These are phyloP conservation scores for Lachnellula hyalina DNA, from an alignment of 2,329 filamentous ascomycete genomes.

Conservation along the genomic window DNA sequence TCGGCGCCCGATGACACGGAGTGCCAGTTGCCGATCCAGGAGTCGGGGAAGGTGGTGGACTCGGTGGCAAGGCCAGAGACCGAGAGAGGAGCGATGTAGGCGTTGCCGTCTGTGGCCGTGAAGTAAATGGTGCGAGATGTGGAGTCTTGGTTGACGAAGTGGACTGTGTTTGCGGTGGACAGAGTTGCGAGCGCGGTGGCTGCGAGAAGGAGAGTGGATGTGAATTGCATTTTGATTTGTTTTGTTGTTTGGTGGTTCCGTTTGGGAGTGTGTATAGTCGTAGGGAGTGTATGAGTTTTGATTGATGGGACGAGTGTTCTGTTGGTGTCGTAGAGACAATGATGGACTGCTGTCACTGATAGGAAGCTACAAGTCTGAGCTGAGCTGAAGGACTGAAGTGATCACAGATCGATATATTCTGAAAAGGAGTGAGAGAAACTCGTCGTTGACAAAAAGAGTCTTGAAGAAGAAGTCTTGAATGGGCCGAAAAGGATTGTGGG, in stretches of 20 bases:
- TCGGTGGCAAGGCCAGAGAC: constrained; percentile 20
- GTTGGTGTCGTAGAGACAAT: constrained; percentile 19
- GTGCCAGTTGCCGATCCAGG: constrained; percentile 41
- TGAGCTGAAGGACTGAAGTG: constrained; percentile 19
- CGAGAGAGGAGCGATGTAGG: constrained; percentile 14
- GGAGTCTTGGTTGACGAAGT: constrained; percentile 54
- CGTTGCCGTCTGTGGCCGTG: constrained; percentile 21
- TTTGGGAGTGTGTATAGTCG: constrained; percentile 23
- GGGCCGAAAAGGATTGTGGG: constrained; percentile 20
- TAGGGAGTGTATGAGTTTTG: constrained; percentile 9
- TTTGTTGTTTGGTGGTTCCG: constrained; percentile 3
- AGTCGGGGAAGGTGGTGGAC: constrained; percentile 35
- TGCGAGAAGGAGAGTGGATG: constrained; percentile 35
- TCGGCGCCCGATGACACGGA: constrained; percentile 41
- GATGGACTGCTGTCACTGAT: constrained; percentile 12
- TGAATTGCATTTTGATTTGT: constrained; percentile 49
- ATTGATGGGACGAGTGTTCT: constrained; percentile 4
- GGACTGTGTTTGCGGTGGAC: constrained; percentile 45
- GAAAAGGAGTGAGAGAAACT: constrained; percentile 18
- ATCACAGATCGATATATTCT: constrained; percentile 23
- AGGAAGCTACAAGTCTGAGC: constrained; percentile 15
- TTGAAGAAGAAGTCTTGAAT: constrained; percentile 2
- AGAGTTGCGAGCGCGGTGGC: constrained; percentile 38
- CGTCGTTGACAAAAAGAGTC: constrained; percentile 10
- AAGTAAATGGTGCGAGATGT: constrained; percentile 33